Percentiles rank a stretch among this genome's conserved stretches.
phyloP scores from a whole-genome alignment of 345 rosid species.

The Eutrema heterophyllum region DNA sequence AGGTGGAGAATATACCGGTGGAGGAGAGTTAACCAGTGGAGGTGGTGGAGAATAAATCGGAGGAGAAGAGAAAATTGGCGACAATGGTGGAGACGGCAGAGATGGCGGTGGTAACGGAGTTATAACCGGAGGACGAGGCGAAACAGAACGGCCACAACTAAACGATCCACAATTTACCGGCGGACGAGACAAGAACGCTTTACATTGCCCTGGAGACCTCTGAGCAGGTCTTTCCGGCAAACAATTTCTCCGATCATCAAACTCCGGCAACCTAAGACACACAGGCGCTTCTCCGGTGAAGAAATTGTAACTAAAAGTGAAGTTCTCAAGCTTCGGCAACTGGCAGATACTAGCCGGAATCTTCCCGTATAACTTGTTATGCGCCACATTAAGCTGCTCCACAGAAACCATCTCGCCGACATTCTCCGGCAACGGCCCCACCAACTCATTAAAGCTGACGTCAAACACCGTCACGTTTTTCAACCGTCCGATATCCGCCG shows the following conservation, averaged over 20 bases:
- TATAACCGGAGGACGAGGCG: slow-evolving; percentile 54
- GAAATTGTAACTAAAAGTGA: slow-evolving; percentile 60
- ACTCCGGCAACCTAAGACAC: slow-evolving; percentile 42
- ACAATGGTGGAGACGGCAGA: slow-evolving; percentile 44
- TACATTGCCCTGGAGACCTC: slow-evolving; percentile 51
- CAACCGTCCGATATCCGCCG: slow-evolving; percentile 49
- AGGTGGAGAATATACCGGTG: slow-evolving; percentile 15
- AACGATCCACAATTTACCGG: slow-evolving; percentile 61
- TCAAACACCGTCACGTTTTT: slow-evolving; percentile 62
- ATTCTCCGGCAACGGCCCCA: slow-evolving; percentile 56
- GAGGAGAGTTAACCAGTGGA: neutral
- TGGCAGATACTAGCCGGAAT: slow-evolving; percentile 56
- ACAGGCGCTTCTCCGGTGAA: slow-evolving; percentile 66
- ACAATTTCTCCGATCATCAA: slow-evolving; percentile 62
- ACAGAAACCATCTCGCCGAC: slow-evolving; percentile 54
- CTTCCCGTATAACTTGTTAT: slow-evolving; percentile 53
- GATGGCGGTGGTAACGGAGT: slow-evolving; percentile 63
- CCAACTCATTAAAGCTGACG: slow-evolving; percentile 49
- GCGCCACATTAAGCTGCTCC: slow-evolving; percentile 76
- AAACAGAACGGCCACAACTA: slow-evolving; percentile 59
- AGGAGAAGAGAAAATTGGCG: slow-evolving; percentile 32
- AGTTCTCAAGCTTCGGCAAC: slow-evolving; percentile 59
- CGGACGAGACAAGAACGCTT: slow-evolving; percentile 41
- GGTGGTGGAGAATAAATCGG: slow-evolving; percentile 34
- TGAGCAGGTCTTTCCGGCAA: slow-evolving; percentile 55